These are phyloP conservation scores for Pseudogymnoascus sp. DNA, from an alignment of 2,329 filamentous ascomycete species.

Conservation along the genomic window DNA sequence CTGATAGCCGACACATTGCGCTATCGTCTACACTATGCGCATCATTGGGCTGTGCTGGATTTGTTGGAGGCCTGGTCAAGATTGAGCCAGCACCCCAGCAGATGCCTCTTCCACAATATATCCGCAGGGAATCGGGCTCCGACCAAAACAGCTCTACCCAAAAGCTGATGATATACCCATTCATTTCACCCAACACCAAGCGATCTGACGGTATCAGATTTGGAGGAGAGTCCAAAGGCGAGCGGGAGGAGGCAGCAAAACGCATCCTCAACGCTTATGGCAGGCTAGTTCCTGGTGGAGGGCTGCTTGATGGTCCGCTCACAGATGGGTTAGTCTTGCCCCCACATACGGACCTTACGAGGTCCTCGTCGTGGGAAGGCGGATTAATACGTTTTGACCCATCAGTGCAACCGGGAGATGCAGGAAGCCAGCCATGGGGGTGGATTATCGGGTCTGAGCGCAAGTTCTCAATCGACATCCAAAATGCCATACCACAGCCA, in stretches of 20 bases:
- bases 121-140: constrained; percentile 40
- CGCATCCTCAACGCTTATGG: constrained; percentile 67
- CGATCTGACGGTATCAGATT: constrained; percentile 67
- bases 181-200: constrained; percentile 51
- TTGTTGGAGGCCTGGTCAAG: constrained; percentile 81
- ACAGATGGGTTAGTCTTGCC: constrained; percentile 80
- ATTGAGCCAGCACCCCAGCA: constrained; percentile 74
- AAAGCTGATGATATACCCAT: constrained; percentile 73
- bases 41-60: constrained; percentile 60
- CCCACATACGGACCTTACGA: constrained; percentile 41
- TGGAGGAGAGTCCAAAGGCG: constrained; percentile 77
- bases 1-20: constrained; percentile 71
- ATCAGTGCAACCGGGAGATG: constrained; percentile 35
- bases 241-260: constrained; percentile 69
- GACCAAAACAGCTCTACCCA: constrained; percentile 44
- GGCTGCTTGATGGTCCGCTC: constrained; percentile 73
- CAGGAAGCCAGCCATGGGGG: constrained; percentile 40
- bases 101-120: constrained; percentile 41
- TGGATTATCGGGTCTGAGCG: constrained; percentile 78
- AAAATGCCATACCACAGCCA: constrained; percentile 63
- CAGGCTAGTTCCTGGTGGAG: constrained; percentile 44
- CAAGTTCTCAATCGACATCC: constrained; percentile 67
- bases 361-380: constrained; percentile 65
- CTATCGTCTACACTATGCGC: constrained; percentile 72
- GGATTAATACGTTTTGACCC: constrained; percentile 76